phyloP scores from a whole-genome alignment of 257 asterid species.

The Capsicum chinense region DNA sequence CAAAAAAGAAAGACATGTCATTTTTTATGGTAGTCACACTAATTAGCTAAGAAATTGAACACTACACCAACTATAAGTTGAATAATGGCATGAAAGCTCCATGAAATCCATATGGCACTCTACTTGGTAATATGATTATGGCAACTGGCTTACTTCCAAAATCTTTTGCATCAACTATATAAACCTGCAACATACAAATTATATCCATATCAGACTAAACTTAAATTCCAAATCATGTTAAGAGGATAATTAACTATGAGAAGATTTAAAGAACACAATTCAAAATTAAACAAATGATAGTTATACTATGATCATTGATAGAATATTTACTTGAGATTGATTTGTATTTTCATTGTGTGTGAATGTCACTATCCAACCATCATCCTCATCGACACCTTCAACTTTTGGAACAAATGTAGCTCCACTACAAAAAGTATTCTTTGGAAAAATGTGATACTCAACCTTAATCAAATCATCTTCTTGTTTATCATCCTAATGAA shows the following conservation, averaged over 20 bases:
- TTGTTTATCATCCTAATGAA: background rate
- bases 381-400: conserved; percentile 38
- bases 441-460: conserved; percentile 39
- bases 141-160: conserved; percentile 38
- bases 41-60: no score
- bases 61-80: background rate
- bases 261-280: no score
- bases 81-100: conserved; percentile 36
- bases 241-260: no score
- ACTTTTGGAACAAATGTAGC: conserved; percentile 37
- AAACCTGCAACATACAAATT: conserved; percentile 34
- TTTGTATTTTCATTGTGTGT: conserved; percentile 37
- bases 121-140: conserved; percentile 36
- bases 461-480: conserved; percentile 18
- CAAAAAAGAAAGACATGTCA: no score
- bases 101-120: conserved; percentile 54
- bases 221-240: background rate
- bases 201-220: background rate
- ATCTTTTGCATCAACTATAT: conserved; percentile 42
- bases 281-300: background rate
- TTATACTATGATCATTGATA: background rate
- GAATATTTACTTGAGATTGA: conserved; percentile 33
- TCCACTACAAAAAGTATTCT: conserved; percentile 38
- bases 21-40: no score
- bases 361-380: conserved; percentile 44